These are phyloP conservation scores for Protomyces arabidopsidicola DNA, from an alignment of 1,139 yeast genomes.

Conservation along the genomic window DNA sequence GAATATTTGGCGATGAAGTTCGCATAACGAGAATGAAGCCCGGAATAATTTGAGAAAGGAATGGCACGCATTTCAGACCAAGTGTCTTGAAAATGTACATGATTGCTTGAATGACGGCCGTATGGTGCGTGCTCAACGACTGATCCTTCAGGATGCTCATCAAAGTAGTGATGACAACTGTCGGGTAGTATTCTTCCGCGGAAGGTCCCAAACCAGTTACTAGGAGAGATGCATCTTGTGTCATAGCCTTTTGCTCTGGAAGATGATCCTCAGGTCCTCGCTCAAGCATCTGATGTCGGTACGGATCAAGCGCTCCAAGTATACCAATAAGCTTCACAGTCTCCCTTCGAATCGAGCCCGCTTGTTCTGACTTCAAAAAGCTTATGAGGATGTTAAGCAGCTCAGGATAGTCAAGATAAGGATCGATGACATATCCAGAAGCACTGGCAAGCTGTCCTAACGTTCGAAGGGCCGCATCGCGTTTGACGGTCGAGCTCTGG, in stretches of 20 bases:
- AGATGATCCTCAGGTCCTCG: slow-evolving; percentile 56
- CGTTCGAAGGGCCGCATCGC: slow-evolving; percentile 85
- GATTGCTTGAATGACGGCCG: slow-evolving; percentile 84
- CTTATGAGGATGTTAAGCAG: slow-evolving; percentile 74
- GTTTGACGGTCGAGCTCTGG: slow-evolving; percentile 75
- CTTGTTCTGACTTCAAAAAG: slow-evolving; percentile 73
- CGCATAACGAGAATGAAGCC: slow-evolving; percentile 83
- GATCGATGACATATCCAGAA: slow-evolving; percentile 92
- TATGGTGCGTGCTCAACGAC: slow-evolving; percentile 79
- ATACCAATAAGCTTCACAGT: slow-evolving; percentile 86
- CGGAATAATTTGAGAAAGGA: slow-evolving; percentile 79
- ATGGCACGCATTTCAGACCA: slow-evolving; percentile 82
- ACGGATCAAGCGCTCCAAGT: slow-evolving; percentile 94
- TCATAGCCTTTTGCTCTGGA: slow-evolving; percentile 59
- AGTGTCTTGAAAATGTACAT: slow-evolving; percentile 84
- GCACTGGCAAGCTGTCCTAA: slow-evolving; percentile 85
- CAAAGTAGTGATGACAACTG: slow-evolving; percentile 82
- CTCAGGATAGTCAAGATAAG: slow-evolving; percentile 85
- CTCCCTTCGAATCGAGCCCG: slow-evolving; percentile 70
- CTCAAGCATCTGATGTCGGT: slow-evolving; percentile 87
- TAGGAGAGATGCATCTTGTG: slow-evolving; percentile 80
- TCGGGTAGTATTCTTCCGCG: slow-evolving; percentile 88
- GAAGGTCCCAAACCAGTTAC: slow-evolving; percentile 95
- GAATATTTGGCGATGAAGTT: slow-evolving; percentile 71
- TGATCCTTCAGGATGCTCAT: slow-evolving; percentile 80